Evolutionary conservation across 2,329 filamentous ascomycete species (phyloP).

Genomic region (Orbilia quercus): DNA sequence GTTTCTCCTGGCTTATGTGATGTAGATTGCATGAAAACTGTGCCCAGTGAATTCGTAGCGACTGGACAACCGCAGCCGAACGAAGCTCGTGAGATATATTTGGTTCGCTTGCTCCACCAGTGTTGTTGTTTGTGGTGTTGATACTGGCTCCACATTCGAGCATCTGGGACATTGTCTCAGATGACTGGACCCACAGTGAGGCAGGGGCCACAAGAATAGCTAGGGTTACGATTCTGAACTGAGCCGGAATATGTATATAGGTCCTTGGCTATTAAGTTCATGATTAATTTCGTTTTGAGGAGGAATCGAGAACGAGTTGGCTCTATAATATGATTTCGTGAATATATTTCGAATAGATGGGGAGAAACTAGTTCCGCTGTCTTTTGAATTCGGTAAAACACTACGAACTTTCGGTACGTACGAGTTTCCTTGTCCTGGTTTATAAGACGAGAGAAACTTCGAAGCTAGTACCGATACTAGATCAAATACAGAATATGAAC

Average conservation of each 20-base stretch:
- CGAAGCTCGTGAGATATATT: slow-evolving; percentile 48
- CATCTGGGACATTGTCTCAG: slow-evolving; percentile 56
- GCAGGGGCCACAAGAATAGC: slow-evolving; percentile 23
- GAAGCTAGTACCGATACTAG: too few relatives aligned
- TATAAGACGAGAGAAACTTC: too few relatives aligned
- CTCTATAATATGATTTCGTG: background rate
- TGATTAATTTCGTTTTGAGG: too few relatives aligned
- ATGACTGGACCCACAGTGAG: slow-evolving; percentile 44
- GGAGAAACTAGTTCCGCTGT: too few relatives aligned
- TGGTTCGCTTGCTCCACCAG: slow-evolving; percentile 40
- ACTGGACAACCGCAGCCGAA: slow-evolving; percentile 31
- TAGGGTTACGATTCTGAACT: slow-evolving; percentile 48
- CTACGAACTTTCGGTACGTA: background rate
- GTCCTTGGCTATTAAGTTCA: slow-evolving; percentile 31
- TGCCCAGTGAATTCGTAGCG: slow-evolving; percentile 20
- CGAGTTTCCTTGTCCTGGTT: background rate
- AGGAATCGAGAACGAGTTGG: background rate
- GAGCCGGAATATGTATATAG: slow-evolving; percentile 40
- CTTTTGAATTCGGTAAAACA: background rate
- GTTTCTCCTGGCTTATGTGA: slow-evolving; percentile 21
- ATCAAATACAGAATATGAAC: too few relatives aligned
- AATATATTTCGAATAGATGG: background rate
- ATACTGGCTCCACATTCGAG: slow-evolving; percentile 49
- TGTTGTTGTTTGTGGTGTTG: slow-evolving; percentile 41
- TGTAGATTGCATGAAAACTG: slow-evolving; percentile 28